Conservation (phyloP, 2,329 filamentous ascomycete genomes). For the Pezicula radicicola region DNA sequence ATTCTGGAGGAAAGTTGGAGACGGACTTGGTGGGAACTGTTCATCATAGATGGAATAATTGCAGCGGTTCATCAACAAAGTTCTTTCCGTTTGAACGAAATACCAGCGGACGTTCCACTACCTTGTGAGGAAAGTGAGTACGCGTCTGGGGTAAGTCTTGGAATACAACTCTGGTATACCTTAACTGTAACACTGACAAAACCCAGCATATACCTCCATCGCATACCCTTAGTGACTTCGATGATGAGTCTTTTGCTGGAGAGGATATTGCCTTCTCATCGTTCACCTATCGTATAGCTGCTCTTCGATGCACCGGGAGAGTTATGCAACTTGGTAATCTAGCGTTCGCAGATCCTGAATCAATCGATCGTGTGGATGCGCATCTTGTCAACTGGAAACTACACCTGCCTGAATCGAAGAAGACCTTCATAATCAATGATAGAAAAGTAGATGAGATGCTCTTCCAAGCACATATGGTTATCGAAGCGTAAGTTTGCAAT, state of each 20-base stretch:
- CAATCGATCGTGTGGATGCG: constrained; percentile 55
- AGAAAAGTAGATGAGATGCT: constrained; percentile 83
- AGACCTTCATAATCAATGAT: constrained; percentile 64
- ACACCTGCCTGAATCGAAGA: constrained; percentile 71
- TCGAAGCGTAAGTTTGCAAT: constrained; percentile 35
- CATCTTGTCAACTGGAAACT: constrained; percentile 72
- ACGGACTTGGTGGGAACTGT: constrained; percentile 84
- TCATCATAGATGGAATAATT: constrained; percentile 71
- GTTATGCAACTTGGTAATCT: constrained; percentile 62
- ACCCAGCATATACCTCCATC: constrained; percentile 55
- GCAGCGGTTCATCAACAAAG: constrained; percentile 74
- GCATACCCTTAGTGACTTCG: constrained; percentile 69
- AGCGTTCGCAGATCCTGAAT: constrained; percentile 46
- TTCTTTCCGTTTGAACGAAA: constrained; percentile 66
- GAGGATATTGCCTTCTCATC: constrained; percentile 75
- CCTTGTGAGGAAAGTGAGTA: constrained; percentile 84
- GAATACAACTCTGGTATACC: neutral
- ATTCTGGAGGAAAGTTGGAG: constrained; percentile 80
- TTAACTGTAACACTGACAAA: constrained; percentile 16
- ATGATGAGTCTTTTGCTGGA: constrained; percentile 64
- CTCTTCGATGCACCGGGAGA: constrained; percentile 72
- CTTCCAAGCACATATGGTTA: constrained; percentile 86
- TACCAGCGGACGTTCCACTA: constrained; percentile 65
- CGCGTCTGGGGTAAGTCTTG: constrained; percentile 43
- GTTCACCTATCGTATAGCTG: constrained; percentile 80